Evolutionary conservation across 768 basidiomycete species (phyloP).

Genomic region (Boletus bicolor): DNA sequence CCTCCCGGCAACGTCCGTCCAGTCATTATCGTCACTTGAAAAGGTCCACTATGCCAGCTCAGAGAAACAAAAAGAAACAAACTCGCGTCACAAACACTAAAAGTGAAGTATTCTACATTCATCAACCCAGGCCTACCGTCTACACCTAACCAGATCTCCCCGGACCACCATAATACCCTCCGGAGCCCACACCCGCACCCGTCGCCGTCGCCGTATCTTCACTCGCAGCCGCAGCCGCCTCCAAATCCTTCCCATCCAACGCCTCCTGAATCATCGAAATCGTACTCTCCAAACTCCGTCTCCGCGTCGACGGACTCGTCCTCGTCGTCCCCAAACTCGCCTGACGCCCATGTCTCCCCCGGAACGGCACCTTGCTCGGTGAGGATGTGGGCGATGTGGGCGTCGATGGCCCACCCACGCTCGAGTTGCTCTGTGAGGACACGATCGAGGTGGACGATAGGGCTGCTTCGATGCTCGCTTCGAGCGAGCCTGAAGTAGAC

Average conservation of each 20-base stretch:
- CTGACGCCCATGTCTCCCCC: conserved; percentile 51
- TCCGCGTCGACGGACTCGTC: conserved; percentile 89
- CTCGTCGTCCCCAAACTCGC: conserved; percentile 82
- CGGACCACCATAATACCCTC: background rate
- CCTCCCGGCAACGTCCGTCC: background rate
- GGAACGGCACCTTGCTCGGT: conserved; percentile 50
- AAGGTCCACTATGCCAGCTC: background rate
- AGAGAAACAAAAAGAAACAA: background rate
- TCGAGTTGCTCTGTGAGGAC: conserved; percentile 25
- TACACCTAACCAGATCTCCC: background rate
- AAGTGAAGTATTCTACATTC: background rate
- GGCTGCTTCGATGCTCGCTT: conserved; percentile 38
- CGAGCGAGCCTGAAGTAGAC: conserved; percentile 42
- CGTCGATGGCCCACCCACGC: conserved; percentile 14
- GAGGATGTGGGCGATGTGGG: conserved; percentile 43
- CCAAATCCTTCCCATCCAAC: conserved; percentile 67
- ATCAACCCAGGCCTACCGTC: no score
- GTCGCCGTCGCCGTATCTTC: background rate
- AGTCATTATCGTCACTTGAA: background rate
- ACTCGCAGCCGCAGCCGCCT: conserved; percentile 11
- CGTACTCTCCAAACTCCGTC: conserved; percentile 92
- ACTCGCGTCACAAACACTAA: background rate
- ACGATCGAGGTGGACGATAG: conserved; percentile 22
- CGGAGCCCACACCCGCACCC: background rate
- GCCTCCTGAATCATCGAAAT: conserved; percentile 94